These are phyloP conservation scores for Fusarium sp. DNA, from an alignment of 2,329 filamentous ascomycete genomes.

Conservation along the genomic window DNA sequence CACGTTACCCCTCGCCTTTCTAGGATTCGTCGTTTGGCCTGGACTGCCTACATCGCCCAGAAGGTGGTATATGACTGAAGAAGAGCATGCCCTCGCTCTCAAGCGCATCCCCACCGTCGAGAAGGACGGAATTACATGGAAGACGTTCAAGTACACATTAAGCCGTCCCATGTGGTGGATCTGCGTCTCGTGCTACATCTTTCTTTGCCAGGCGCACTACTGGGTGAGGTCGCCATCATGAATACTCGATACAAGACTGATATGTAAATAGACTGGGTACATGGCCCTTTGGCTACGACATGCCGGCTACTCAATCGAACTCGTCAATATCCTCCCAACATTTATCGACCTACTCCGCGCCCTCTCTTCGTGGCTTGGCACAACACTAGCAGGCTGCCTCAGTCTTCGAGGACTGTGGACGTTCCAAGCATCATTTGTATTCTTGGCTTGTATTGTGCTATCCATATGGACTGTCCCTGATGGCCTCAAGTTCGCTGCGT, in stretches of 20 bases:
- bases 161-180: conserved; percentile 9
- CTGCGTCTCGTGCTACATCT: neutral
- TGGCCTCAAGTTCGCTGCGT: neutral
- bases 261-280: too few species aligned
- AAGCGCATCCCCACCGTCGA: neutral
- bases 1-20: neutral
- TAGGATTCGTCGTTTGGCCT: neutral
- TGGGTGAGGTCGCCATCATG: too few species aligned
- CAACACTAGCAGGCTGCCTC: neutral
- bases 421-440: neutral
- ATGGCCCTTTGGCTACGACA: neutral
- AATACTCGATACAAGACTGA: too few species aligned
- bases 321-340: neutral
- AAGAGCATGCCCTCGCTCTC: neutral
- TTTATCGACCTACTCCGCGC: neutral
- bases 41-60: neutral
- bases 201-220: neutral
- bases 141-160: neutral
- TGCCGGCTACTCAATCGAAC: neutral
- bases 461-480: neutral
- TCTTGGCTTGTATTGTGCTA: neutral
- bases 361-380: neutral
- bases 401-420: conserved; percentile 4
- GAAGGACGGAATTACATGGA: neutral
- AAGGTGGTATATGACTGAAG: neutral